Base-by-base conservation (phyloP, 2,329 filamentous ascomycete genomes). In the Diaporthe caulivora region DNA sequence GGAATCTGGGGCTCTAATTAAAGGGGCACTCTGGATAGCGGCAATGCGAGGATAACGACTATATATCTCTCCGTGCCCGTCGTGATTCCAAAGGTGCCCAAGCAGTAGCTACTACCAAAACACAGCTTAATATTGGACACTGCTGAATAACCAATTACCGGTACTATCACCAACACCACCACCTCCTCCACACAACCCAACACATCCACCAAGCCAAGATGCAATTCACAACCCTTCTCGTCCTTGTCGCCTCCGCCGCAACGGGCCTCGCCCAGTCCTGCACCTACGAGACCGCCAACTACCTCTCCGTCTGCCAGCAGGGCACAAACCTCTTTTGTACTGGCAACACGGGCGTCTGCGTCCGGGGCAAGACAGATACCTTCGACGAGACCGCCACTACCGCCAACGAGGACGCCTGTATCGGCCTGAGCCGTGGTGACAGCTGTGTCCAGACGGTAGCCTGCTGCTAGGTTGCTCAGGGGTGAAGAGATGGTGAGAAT, bases 251-350 rank as follows among this genome's bases (percentile, higher is more conserved):
- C 26, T 64, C 58, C 58, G 42, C 40, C 40, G 40, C 57, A 29
- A 42, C n/a, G 31, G 60, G 60, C 26, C 60, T 64, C 26, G 60
- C 60, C 29, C 42, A 64, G 21, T 64, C 60, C 7, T 64, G 60
- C 60, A 64, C 42, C 18, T 58, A 70, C 37, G 34, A 70, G 37
- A 42, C 51, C 18, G 67, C 49, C 67, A 70, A 31, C 67, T 54
- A 70, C 51, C 67, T 70, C 15, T 70, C 67, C 51, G 51, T 70
- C 67, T 70, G 67, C 67, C 67, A 70, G 24, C 67, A 54, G 34
- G 67, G 67, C 15, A 57, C 18, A 34, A 54, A 44, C 21, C 67
- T 54, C 24, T 70, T 54, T 24, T 70, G 67, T 37, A 44, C 51
- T 10, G 67, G 67, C 24, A 70, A 70, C 51, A 70, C 67, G 2